Evolutionary conservation across 225 moss, liverwort and hornwort species (phyloP), one percentile per base, ranked within the genome.

Genomic region (Antitrichia curtipendula): DNA sequence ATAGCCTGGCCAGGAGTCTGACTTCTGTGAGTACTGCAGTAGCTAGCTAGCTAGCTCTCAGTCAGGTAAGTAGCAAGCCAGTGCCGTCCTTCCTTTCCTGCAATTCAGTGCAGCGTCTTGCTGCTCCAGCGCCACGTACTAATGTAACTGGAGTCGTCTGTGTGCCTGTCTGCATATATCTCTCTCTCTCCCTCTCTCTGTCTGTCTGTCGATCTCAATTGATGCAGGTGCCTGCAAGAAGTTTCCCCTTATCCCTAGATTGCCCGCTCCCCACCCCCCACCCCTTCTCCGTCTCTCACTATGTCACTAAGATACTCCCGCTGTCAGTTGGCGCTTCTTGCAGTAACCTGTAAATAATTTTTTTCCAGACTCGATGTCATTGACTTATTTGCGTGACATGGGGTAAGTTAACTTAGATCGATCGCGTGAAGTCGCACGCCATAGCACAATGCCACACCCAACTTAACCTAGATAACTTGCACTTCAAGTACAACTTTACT

Each of bases 241-340:
- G 58, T 74, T 56, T 61, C 85, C 38, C 82, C 87, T 87, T 87
- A 73, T 82, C 89, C 77, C 90, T 87, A 90, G 89, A 92, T 90
- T 73, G 85, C 38, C 66, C 38, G 25, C 84, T 64, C 8, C 40
- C 38, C 2, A 14, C 13, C 6, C 29, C 31, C 31, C 47, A 31
- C 47, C n/a, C n/a, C n/a, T n/a, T 75, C 75, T 54, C 76, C 54
- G 24, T 25, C 77, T 16, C 76, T 23, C 34, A 21, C 36, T 36
- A 74, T 15, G 20, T 34, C 75, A 52, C 75, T 12, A 49, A 8
- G 49, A 49, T 49, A 76, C 54, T n/a, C 16, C 77, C 54, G 54
- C 36, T 77, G 54, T 54, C 77, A 25, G 16, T 54, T 54, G n/a
- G n/a, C 76, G 15, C 4, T 76, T 24, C 53, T 16, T 25, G 50